These are phyloP conservation scores for Celoporthe dispersa DNA, from an alignment of 2,329 filamentous ascomycete species.

Conservation along the genomic window DNA sequence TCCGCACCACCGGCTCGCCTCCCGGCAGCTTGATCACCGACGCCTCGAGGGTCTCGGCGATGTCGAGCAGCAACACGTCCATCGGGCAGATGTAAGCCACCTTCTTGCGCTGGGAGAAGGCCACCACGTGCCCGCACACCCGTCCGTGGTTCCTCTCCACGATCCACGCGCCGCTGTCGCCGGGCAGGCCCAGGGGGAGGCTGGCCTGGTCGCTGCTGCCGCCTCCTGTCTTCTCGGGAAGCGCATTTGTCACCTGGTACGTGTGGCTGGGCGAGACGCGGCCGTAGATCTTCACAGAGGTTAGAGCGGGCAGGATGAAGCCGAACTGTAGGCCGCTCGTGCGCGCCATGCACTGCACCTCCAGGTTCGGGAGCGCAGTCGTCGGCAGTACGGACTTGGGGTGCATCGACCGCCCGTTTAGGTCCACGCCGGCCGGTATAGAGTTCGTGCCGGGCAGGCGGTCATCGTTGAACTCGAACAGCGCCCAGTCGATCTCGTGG, in stretches of 20 bases:
- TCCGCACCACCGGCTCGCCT: slow-evolving; percentile 48
- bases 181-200: slow-evolving; percentile 69
- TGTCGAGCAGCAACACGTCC: slow-evolving; percentile 86
- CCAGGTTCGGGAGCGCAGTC: slow-evolving; percentile 69
- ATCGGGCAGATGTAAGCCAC: slow-evolving; percentile 95
- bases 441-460: slow-evolving; percentile 74
- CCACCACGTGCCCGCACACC: slow-evolving; percentile 88
- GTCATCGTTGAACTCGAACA: slow-evolving; percentile 78
- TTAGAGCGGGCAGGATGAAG: slow-evolving; percentile 75
- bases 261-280: slow-evolving; percentile 79
- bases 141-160: slow-evolving; percentile 78
- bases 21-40: slow-evolving; percentile 72
- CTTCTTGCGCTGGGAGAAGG: slow-evolving; percentile 79
- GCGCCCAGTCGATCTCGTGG: slow-evolving; percentile 95
- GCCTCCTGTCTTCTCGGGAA: slow-evolving; percentile 28
- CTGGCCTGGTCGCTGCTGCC: slow-evolving; percentile 32
- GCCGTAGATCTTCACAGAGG: slow-evolving; percentile 85
- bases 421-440: slow-evolving; percentile 53
- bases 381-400: slow-evolving; percentile 64
- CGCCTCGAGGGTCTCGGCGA: slow-evolving; percentile 76
- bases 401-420: slow-evolving; percentile 45
- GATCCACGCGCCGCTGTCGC: slow-evolving; percentile 93
- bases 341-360: slow-evolving; percentile 86
- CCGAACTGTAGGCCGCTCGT: slow-evolving; percentile 84
- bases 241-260: slow-evolving; percentile 59